phyloP scores from a whole-genome alignment of 768 basidiomycete species.

The Lactifluus echinatus region DNA sequence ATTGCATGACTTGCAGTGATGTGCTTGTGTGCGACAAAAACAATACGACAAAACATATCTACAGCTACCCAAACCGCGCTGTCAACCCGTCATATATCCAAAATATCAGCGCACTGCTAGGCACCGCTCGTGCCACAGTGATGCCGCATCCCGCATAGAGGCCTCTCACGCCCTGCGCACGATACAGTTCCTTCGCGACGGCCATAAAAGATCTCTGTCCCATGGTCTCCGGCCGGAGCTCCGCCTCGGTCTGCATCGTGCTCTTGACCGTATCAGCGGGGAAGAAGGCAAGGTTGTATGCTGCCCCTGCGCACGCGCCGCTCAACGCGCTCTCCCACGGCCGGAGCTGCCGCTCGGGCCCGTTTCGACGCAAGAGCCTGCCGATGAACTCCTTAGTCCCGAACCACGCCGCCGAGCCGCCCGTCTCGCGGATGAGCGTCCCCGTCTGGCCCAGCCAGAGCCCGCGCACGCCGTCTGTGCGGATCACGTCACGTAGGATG shows the following conservation, averaged over 20 bases:
- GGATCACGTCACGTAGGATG: conserved; percentile 55
- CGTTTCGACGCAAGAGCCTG: conserved; percentile 39
- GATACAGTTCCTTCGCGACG: conserved; percentile 60
- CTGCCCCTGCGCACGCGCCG: conserved; percentile 79
- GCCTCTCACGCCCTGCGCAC: conserved; percentile 66
- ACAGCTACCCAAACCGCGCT: conserved; percentile 37
- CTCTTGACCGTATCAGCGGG: conserved; percentile 95
- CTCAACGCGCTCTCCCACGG: conserved; percentile 79
- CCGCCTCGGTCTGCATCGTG: conserved; percentile 89
- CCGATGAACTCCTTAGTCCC: conserved; percentile 74
- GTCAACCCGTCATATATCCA: conserved; percentile 80
- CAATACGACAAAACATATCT: not conserved
- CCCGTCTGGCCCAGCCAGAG: conserved; percentile 97
- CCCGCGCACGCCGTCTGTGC: conserved; percentile 63
- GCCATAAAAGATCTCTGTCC: conserved; percentile 43
- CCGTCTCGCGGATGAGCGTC: conserved; percentile 87
- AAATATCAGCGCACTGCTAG: conserved; percentile 89
- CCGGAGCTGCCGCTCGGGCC: conserved; percentile 23
- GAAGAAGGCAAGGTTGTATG: conserved; percentile 84
- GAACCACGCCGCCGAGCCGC: conserved; percentile 90
- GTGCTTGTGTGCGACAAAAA: conserved; percentile 1
- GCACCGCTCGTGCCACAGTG: conserved; percentile 76
- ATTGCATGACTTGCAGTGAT: not conserved
- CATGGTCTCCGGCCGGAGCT: conserved; percentile 50
- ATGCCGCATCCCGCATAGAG: conserved; percentile 92